These are phyloP conservation scores for Eurotiales sp. DNA, from an alignment of 2,329 filamentous ascomycete genomes.

Conservation along the genomic window DNA sequence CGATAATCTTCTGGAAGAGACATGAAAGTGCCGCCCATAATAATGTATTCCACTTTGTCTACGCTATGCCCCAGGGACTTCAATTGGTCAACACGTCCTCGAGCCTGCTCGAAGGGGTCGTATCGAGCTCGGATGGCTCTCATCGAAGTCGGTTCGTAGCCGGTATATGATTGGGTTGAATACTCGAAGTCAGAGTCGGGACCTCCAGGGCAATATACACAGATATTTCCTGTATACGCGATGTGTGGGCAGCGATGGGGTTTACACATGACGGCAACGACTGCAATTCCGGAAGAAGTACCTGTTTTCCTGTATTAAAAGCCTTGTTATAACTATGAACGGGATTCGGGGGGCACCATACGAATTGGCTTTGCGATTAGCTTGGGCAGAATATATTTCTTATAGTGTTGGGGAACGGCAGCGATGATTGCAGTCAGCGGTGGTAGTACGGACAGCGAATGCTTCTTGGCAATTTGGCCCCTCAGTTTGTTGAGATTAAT, in stretches of 20 bases:
- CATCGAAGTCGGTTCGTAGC: slow-evolving; percentile 98
- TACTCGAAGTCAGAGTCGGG: slow-evolving; percentile 99
- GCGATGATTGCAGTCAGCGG: slow-evolving; percentile 96
- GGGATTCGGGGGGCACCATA: slow-evolving; percentile 38
- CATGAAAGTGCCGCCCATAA: slow-evolving; percentile 99
- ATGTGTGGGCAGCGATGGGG: slow-evolving; percentile 97
- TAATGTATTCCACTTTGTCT: slow-evolving; percentile 99
- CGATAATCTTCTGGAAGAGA: slow-evolving; percentile 84
- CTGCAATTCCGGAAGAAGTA: slow-evolving; percentile 93
- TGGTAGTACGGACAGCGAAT: slow-evolving; percentile 80
- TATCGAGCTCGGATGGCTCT: slow-evolving; percentile 94
- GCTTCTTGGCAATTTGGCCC: slow-evolving; percentile 86
- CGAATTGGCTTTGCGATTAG: slow-evolving; percentile 94
- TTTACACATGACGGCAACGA: slow-evolving; percentile 99
- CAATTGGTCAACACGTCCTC: slow-evolving; percentile 93
- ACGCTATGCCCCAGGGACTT: slow-evolving; percentile 93
- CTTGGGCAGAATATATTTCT: slow-evolving; percentile 97
- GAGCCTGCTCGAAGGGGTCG: slow-evolving; percentile 95
- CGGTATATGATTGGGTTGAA: slow-evolving; percentile 97
- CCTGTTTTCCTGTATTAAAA: slow-evolving; percentile 48
- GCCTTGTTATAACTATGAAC: background rate
- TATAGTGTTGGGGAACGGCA: slow-evolving; percentile 98
- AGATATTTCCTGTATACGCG: slow-evolving; percentile 97
- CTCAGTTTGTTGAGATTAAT: slow-evolving; percentile 89
- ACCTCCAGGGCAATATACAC: slow-evolving; percentile 95